Conservation (phyloP, 2,329 filamentous ascomycete genomes). For the Drechslerella stenobrocha region DNA sequence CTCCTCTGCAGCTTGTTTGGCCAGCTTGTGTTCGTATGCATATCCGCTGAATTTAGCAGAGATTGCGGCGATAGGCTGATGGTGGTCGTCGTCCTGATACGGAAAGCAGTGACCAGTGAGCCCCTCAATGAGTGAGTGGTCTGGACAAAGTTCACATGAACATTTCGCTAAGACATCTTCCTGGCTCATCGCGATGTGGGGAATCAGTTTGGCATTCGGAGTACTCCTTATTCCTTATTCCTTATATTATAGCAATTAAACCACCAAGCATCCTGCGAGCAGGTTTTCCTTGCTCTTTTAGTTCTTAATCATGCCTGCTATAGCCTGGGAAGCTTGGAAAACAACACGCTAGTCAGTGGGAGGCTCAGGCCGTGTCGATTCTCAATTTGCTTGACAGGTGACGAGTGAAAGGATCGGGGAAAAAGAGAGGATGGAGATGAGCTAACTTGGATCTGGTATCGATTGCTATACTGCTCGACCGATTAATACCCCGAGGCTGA, state of each 20-base stretch:
- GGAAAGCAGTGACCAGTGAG: constrained; percentile 32
- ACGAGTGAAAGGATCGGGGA: neutral
- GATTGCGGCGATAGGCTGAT: constrained; percentile 23
- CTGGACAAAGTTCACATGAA: constrained; percentile 43
- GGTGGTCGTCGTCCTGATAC: constrained; percentile 32
- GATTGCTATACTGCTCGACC: neutral
- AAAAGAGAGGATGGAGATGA: neutral
- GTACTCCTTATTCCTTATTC: constrained; percentile 43
- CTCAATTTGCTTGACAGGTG: constrained; percentile 27
- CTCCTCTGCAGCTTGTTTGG: constrained; percentile 33
- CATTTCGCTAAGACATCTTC: constrained; percentile 40
- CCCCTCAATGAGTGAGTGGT: neutral
- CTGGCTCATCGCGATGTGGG: constrained; percentile 17
- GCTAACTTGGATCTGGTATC: neutral
- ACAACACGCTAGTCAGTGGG: constrained; percentile 21
- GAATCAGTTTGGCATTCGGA: constrained; percentile 25
- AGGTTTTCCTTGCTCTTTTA: constrained; percentile 26
- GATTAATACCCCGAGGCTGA: constrained; percentile 7
- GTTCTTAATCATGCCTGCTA: constrained; percentile 26
- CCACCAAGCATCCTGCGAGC: constrained; percentile 23
- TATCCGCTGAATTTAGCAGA: constrained; percentile 49
- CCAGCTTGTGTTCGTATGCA: constrained; percentile 43
- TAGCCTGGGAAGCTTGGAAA: constrained; percentile 30
- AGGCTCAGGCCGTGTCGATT: constrained; percentile 15
- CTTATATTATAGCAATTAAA: constrained; percentile 49